phyloP scores from a whole-genome alignment of 2,329 filamentous ascomycete species.

The Calonectria hawksworthii region DNA sequence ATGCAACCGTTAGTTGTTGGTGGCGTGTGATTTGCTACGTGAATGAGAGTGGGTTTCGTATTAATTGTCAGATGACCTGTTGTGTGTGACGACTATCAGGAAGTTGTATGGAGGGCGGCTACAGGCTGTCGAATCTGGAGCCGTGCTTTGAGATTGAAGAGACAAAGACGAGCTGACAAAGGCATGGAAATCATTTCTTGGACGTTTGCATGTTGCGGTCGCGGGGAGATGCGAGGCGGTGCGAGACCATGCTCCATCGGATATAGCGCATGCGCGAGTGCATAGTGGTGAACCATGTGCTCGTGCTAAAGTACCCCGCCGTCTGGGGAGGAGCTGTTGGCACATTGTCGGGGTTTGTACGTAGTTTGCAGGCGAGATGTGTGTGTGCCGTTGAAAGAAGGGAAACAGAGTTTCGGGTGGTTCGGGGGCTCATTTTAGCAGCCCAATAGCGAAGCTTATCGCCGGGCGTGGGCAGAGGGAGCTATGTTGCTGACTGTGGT shows the following conservation, averaged over 20 bases:
- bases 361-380: not conserved
- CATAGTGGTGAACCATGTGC: not conserved
- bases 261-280: not conserved
- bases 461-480: not conserved
- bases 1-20: not conserved
- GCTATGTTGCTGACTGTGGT: not conserved
- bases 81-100: not conserved
- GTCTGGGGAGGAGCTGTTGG: not conserved
- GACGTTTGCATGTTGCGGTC: not conserved
- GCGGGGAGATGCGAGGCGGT: not conserved
- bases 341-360: not conserved
- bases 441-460: not conserved
- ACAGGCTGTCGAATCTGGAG: not conserved
- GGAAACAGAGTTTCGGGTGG: not conserved
- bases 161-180: not conserved
- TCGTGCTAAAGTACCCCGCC: not conserved
- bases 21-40: not conserved
- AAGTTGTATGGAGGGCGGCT: not conserved
- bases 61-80: conserved; percentile 4
- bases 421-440: not conserved
- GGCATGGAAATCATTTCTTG: not conserved
- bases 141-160: not conserved
- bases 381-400: not conserved
- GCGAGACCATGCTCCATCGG: not conserved
- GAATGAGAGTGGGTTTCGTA: not conserved